Evolutionary conservation across 78 protist genomes (phyloP).

Genomic region (Dictyostelium brefeldianum): DNA sequence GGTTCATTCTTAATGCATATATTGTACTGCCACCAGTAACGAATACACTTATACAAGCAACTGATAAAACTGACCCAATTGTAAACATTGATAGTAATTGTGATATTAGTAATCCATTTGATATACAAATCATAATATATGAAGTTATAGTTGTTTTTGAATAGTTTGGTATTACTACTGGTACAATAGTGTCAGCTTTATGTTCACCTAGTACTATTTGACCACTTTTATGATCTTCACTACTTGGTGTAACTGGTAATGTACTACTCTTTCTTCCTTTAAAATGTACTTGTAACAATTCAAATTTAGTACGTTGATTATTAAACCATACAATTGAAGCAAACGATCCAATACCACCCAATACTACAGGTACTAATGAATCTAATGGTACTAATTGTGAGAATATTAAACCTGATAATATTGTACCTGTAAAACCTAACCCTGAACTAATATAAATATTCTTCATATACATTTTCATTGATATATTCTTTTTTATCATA

Average conservation of each 20-base stretch:
- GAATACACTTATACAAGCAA: background rate
- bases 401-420: slow-evolving; percentile 1
- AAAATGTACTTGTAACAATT: background rate
- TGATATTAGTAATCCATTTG: background rate
- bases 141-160: background rate
- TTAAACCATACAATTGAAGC: background rate
- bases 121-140: background rate
- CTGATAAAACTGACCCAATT: background rate
- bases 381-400: background rate
- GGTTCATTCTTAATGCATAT: background rate
- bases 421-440: background rate
- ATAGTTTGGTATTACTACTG: background rate
- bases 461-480: background rate
- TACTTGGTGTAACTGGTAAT: background rate
- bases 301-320: background rate
- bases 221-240: background rate
- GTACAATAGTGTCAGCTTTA: background rate
- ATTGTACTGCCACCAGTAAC: background rate
- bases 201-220: background rate
- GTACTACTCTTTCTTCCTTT: background rate
- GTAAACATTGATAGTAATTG: background rate
- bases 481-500: background rate
- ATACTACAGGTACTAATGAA: background rate
- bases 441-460: background rate
- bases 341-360: background rate